Percentiles rank a stretch among this genome's conserved stretches.
These are phyloP conservation scores for Termitomyces bulborhizus DNA, from an alignment of 768 basidiomycete species.

Conservation along the genomic window DNA sequence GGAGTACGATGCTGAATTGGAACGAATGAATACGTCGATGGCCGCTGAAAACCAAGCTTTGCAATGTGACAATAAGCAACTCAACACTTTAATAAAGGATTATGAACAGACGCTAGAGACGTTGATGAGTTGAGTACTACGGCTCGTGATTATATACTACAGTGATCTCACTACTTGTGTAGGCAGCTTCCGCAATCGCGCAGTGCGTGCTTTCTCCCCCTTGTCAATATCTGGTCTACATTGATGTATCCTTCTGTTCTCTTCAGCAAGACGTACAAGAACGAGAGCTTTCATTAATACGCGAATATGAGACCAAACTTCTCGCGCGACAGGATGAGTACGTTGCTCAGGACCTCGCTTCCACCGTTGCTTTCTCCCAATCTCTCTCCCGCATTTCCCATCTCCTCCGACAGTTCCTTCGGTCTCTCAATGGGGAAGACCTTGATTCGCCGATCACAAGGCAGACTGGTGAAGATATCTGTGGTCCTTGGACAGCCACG, in stretches of 20 bases:
- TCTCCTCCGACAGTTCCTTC: constrained; percentile 63
- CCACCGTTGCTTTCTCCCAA: constrained; percentile 60
- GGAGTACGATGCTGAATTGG: constrained; percentile 83
- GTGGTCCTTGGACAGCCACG: constrained; percentile 32
- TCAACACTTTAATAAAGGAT: constrained; percentile 86
- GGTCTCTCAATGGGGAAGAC: constrained; percentile 65
- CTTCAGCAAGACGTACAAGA: constrained; percentile 86
- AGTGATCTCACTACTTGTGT: constrained; percentile 2
- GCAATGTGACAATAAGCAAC: constrained; percentile 93
- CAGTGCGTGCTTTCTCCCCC: constrained; percentile 49
- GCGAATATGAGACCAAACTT: constrained; percentile 88
- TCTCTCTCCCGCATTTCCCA: constrained; percentile 67
- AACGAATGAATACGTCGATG: constrained; percentile 80
- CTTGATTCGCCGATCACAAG: constrained; percentile 18
- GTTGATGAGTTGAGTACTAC: constrained; percentile 64
- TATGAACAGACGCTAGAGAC: constrained; percentile 95
- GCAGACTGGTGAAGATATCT: constrained; percentile 27
- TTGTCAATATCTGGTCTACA: background rate
- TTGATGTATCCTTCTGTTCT: constrained; percentile 1
- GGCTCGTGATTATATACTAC: background rate
- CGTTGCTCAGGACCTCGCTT: constrained; percentile 47
- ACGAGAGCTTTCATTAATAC: constrained; percentile 82
- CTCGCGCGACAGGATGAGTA: constrained; percentile 67
- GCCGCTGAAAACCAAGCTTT: constrained; percentile 77
- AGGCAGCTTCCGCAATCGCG: constrained; percentile 77